Conservation (phyloP, 495 filamentous ascomycete genomes). For the Penicillium dipodomyicola region DNA sequence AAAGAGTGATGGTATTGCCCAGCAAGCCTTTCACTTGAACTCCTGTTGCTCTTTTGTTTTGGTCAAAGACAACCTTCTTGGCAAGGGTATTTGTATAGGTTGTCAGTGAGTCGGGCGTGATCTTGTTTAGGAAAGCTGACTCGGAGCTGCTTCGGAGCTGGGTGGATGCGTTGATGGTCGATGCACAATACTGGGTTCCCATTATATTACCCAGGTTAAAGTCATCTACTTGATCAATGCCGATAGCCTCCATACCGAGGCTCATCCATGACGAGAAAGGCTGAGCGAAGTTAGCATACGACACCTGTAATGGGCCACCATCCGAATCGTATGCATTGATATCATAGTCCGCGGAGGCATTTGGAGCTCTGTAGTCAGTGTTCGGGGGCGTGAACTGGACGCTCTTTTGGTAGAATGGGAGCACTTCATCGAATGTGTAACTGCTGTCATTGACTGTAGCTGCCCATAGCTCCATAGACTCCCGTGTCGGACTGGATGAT, state of each 20-base stretch:
- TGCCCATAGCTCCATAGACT: constrained; percentile 54
- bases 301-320: constrained; percentile 49
- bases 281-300: constrained; percentile 49
- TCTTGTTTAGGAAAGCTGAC: constrained; percentile 32
- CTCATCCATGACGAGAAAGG: constrained; percentile 44
- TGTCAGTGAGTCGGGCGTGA: neutral
- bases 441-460: constrained; percentile 52
- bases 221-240: constrained; percentile 31
- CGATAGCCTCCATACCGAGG: constrained; percentile 38
- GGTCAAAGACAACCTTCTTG: constrained; percentile 7
- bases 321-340: constrained; percentile 25
- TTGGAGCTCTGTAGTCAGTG: constrained; percentile 27
- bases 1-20: constrained; percentile 30
- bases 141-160: constrained; percentile 41
- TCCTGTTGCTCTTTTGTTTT: constrained; percentile 8
- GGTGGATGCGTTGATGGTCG: constrained; percentile 36
- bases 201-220: constrained; percentile 44
- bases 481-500: constrained; percentile 32
- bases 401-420: constrained; percentile 56
- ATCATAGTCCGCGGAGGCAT: constrained; percentile 48
- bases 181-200: constrained; percentile 39
- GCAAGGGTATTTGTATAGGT: constrained; percentile 1
- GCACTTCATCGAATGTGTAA: constrained; percentile 51
- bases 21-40: constrained; percentile 22
- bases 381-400: constrained; percentile 53